phyloP scores from a whole-genome alignment of 805 yeast species.

The Candida pini region DNA sequence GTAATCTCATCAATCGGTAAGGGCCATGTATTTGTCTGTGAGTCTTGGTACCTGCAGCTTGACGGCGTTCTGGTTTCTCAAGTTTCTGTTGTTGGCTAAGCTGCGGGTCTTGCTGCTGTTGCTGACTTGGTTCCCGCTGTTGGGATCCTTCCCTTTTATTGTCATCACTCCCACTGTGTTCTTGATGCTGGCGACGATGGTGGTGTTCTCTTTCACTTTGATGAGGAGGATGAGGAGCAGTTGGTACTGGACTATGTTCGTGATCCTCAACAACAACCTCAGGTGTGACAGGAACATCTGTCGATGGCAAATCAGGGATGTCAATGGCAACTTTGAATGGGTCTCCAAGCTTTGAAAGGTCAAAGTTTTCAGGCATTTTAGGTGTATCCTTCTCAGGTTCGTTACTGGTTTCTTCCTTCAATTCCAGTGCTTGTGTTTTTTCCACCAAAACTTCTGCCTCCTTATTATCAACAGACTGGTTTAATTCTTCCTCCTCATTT shows the following conservation, averaged over 20 bases:
- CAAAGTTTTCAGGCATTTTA: slow-evolving; percentile 29
- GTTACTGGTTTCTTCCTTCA: slow-evolving; percentile 4
- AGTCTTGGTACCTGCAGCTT: slow-evolving; percentile 27
- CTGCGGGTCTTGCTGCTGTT: slow-evolving; percentile 7
- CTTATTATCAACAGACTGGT: neutral
- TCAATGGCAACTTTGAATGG: slow-evolving; percentile 20
- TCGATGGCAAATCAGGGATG: too few relatives aligned
- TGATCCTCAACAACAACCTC: neutral
- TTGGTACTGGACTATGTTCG: neutral
- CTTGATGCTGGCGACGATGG: slow-evolving; percentile 13
- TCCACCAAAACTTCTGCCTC: neutral
- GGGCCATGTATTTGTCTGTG: slow-evolving; percentile 73
- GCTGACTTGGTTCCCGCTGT: neutral
- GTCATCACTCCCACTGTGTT: slow-evolving; percentile 15
- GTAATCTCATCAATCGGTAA: slow-evolving; percentile 69
- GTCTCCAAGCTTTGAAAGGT: slow-evolving; percentile 29
- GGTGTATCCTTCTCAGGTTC: slow-evolving; percentile 1
- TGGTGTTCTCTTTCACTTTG: slow-evolving; percentile 31
- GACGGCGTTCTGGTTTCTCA: slow-evolving; percentile 32
- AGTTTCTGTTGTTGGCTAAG: slow-evolving; percentile 1
- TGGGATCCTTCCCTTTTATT: slow-evolving; percentile 1
- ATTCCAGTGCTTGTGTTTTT: slow-evolving; percentile 1
- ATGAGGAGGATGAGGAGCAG: slow-evolving; percentile 1
- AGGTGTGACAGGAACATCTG: neutral
- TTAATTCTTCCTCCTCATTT: slow-evolving; percentile 2